These are phyloP conservation scores for Fremontodendron californicum DNA, from an alignment of 345 rosid genomes.

Conservation along the genomic window DNA sequence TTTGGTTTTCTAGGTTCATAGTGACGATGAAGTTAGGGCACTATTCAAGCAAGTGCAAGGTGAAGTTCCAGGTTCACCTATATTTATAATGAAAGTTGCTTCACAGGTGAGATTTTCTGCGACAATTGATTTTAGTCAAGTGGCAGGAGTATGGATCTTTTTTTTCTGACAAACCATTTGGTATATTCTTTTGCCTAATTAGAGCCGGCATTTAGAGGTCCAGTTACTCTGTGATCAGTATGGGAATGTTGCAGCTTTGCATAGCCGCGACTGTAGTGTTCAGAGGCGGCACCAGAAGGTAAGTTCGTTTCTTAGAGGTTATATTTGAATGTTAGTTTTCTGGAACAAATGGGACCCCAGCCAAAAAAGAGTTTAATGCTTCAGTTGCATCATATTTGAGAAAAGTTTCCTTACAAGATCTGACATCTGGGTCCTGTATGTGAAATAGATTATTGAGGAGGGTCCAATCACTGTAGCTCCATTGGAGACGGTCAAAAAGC, in stretches of 20 bases:
- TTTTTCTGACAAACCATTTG: constrained; percentile 20
- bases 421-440: constrained; percentile 10
- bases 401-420: constrained; percentile 9
- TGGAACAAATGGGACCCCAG: not conserved
- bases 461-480: constrained; percentile 99
- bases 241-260: constrained; percentile 98
- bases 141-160: constrained; percentile 10
- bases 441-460: constrained; percentile 89
- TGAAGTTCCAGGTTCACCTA: constrained; percentile 99
- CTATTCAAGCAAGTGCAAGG: constrained; percentile 99
- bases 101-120: constrained; percentile 68
- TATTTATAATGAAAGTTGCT: constrained; percentile 99
- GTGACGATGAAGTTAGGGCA: constrained; percentile 94
- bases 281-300: constrained; percentile 99
- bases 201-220: constrained; percentile 99
- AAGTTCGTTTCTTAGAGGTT: constrained; percentile 20
- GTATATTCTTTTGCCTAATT: constrained; percentile 14
- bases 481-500: constrained; percentile 66
- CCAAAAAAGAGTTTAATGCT: not conserved
- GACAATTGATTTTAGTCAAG: constrained; percentile 18
- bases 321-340: constrained; percentile 14
- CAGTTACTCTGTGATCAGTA: constrained; percentile 95
- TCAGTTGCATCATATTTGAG: not conserved
- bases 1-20: constrained; percentile 66
- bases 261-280: constrained; percentile 98